phyloP scores from a whole-genome alignment of 2,329 filamentous ascomycete genomes.

The Arachnopeziza araneosa region DNA sequence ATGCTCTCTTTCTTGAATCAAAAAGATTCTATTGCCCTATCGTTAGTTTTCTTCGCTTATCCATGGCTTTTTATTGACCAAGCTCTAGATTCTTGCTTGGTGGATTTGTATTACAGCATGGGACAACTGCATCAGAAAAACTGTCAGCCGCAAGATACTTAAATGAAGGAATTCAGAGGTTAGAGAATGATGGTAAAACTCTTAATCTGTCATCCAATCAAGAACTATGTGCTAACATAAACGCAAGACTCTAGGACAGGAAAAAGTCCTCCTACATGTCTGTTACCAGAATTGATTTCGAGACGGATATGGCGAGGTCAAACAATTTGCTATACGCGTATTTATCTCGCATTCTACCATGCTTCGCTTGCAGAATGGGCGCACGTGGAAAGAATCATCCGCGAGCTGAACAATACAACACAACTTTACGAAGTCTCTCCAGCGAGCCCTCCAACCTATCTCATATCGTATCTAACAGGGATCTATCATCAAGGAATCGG shows the following conservation, averaged over 20 bases:
- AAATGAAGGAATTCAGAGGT: constrained; percentile 48
- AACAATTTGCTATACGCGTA: constrained; percentile 28
- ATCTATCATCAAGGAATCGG: constrained; percentile 74
- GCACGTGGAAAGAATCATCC: constrained; percentile 21
- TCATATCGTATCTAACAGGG: constrained; percentile 60
- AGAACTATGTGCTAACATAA: not conserved
- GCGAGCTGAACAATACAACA: constrained; percentile 19
- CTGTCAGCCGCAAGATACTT: constrained; percentile 45
- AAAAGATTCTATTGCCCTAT: constrained; percentile 43
- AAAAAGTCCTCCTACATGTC: constrained; percentile 20
- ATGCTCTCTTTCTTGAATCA: constrained; percentile 57
- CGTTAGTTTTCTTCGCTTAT: constrained; percentile 16
- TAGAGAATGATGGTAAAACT: constrained; percentile 13
- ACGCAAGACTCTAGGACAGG: not conserved
- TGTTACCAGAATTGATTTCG: constrained; percentile 23
- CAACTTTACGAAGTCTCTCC: constrained; percentile 20
- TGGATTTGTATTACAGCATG: constrained; percentile 36
- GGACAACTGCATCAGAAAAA: constrained; percentile 44
- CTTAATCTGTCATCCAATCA: too few species aligned
- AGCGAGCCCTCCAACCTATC: constrained; percentile 19
- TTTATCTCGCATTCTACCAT: constrained; percentile 29
- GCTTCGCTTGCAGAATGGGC: constrained; percentile 27
- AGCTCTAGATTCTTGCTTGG: constrained; percentile 24
- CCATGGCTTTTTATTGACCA: not conserved
- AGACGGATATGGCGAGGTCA: constrained; percentile 27